Evolutionary conservation across 768 basidiomycete species (phyloP), one percentile per base, ranked within the genome.

Genomic region (Mrakia frigida): DNA sequence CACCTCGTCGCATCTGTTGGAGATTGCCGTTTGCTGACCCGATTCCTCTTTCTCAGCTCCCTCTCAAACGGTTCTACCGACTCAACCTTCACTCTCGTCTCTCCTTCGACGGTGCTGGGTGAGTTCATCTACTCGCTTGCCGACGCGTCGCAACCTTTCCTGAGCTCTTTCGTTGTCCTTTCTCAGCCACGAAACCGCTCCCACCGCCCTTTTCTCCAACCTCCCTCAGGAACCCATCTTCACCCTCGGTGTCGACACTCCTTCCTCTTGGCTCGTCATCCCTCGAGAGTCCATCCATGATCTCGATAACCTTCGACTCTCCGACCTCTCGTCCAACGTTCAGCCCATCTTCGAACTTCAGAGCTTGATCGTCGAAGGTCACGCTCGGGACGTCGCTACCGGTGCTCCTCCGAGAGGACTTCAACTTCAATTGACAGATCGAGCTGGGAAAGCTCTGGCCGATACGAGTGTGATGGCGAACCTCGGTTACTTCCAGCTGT

Each of bases 401-500:
- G 87, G 88, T 59, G 85, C 85, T 9, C 90, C 94, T 6, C 94
- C 97, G 0, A 89, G 95, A 18, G 97, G 97, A 7, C 86, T 98
- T 3, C 96, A 98, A 80, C 87, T 99, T 2, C 91, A 97, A 81
- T 88, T 99, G 1, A 85, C 88, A 4, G 85, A 84, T 18, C 82
- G 84, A 37, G 85, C 75, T 1, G 67, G 79, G 7, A 63, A 76
- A 35, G 74, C 85, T 2, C 85, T 95, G 21, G 92, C 91, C 10
- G 94, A 97, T 80, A 98, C 97, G 0, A 91, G 90, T 76, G 90
- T 98, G 53, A 92, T 97, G 74, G 93, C 91, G 6, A 99, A 98
- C 82, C 85, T 98, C 7, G 97, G 97, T 2, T 99, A 99, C 83
- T 85, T 98, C 74, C 97, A 99, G 82, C 94, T 98, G 77, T 78